Evolutionary conservation across 2,329 filamentous ascomycete genomes (phyloP).

Genomic region (Trichoderma citrinoviride): DNA sequence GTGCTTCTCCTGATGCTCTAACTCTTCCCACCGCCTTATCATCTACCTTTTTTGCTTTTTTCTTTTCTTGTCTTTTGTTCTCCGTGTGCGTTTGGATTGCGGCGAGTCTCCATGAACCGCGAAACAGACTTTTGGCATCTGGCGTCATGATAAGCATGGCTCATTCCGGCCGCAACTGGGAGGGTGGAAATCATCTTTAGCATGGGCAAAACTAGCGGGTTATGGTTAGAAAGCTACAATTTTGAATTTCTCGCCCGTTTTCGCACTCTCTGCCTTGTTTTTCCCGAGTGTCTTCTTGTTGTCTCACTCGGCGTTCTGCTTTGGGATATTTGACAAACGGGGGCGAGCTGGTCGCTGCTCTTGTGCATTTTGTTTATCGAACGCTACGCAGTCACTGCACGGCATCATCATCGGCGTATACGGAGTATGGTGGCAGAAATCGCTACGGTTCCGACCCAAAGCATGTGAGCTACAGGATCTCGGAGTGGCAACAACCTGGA

Average conservation of each 20-base stretch:
- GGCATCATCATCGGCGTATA: background rate
- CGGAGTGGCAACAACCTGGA: background rate
- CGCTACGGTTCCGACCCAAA: background rate
- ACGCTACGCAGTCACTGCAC: background rate
- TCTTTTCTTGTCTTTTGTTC: background rate
- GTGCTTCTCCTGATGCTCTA: background rate
- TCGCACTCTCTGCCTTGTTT: background rate
- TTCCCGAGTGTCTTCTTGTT: background rate
- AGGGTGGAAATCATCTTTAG: constrained; percentile 10
- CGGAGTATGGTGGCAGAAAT: background rate
- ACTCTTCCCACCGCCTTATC: background rate
- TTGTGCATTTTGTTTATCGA: background rate
- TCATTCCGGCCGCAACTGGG: constrained; percentile 5
- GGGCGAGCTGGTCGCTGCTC: background rate
- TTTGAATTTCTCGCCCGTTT: background rate
- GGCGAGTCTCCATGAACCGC: constrained; percentile 4
- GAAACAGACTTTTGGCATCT: constrained; percentile 14
- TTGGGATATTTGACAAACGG: background rate
- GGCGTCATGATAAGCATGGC: constrained; percentile 19
- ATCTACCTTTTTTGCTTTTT: background rate
- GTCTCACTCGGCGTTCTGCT: background rate
- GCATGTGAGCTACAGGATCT: background rate
- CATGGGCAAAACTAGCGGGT: constrained; percentile 17
- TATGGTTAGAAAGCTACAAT: constrained; percentile 18
- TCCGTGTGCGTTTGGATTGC: background rate